Base-by-base conservation (phyloP, 1,284 basidiomycete species). In the Sutorius eximius region DNA sequence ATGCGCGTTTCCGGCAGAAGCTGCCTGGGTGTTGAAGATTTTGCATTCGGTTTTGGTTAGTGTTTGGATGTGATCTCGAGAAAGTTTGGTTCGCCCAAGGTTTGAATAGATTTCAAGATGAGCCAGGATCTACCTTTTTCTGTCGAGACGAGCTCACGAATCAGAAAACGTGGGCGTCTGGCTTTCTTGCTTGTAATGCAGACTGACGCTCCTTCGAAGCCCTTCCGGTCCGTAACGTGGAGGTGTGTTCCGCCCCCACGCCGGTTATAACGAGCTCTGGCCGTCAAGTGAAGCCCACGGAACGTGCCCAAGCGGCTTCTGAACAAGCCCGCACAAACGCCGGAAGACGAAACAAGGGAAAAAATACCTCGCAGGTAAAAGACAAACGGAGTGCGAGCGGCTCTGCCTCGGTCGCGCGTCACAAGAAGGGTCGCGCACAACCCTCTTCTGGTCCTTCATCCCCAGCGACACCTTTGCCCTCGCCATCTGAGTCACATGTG, bases 61-160 rank as follows among this genome's bases (percentile, higher is more conserved):
- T 56, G 32, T 24, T 49, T 27, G 8, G 8, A 34, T 41, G 29
- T 24, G 13, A 24, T 37, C 16, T 24, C 6, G 22, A 18, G 3
- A 32, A 43, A 55, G 36, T 24, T 47, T 2, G 15, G 16, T 5
- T 43, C 7, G 42, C 46, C 53, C 13, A 52, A 9, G 20, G 33
- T 33, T 45, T 27, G n/a, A 30, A 24, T 27, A 69, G 67, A 69
- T 45, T 68, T 69, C 33, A 56, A 40, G 29, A 70, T 69, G 65
- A 70, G 67, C 50, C 68, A 71, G n/a, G 65, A 69, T 20, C 32
- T 71, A n/a, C 68, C 70, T 12, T 69, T 69, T 51, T 55, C 54
- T 36, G 65, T 59, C 1, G 61, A 71, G 20, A 60, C 67, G 27
- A 58, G 57, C 36, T 68, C 63, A 30, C 61, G 32, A 29, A 55